Conservation (phyloP, 805 yeast genomes). For the Brettanomyces sp. region DNA sequence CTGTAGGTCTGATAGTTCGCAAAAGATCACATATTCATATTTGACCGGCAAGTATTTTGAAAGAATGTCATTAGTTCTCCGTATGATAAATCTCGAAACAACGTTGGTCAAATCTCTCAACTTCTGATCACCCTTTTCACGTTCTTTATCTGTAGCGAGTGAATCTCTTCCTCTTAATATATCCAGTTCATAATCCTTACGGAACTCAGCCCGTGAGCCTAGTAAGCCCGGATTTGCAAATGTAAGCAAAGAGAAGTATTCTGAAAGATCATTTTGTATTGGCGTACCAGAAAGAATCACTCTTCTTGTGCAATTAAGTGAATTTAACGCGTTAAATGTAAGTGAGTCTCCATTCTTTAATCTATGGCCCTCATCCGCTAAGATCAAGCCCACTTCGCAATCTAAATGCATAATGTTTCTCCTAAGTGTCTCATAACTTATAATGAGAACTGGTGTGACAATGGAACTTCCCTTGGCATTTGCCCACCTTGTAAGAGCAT, state of each 20-base stretch:
- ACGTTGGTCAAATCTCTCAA: slow-evolving; percentile 59
- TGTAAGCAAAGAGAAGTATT: slow-evolving; percentile 80
- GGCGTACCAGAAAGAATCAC: slow-evolving; percentile 96
- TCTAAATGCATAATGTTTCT: slow-evolving; percentile 71
- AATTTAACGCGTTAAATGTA: slow-evolving; percentile 78
- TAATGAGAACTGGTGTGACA: slow-evolving; percentile 87
- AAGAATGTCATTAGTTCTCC: slow-evolving; percentile 90
- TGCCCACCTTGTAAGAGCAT: slow-evolving; percentile 75
- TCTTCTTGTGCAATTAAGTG: slow-evolving; percentile 77
- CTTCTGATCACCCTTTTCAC: slow-evolving; percentile 57
- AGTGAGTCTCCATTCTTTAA: slow-evolving; percentile 83
- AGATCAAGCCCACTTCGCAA: slow-evolving; percentile 74
- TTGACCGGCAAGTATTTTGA: slow-evolving; percentile 92
- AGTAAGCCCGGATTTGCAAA: slow-evolving; percentile 92
- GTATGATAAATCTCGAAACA: slow-evolving; percentile 83
- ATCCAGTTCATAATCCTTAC: slow-evolving; percentile 72
- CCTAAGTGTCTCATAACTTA: slow-evolving; percentile 88
- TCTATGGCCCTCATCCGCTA: slow-evolving; percentile 84
- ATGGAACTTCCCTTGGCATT: slow-evolving; percentile 78
- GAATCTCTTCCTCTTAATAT: slow-evolving; percentile 87
- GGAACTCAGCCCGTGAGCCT: slow-evolving; percentile 76
- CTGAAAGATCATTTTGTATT: slow-evolving; percentile 89
- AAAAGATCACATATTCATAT: slow-evolving; percentile 94
- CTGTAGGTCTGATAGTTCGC: slow-evolving; percentile 75
- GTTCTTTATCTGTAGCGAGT: slow-evolving; percentile 73